Evolutionary conservation across 2,329 filamentous ascomycete genomes (phyloP).

Genomic region (Neopestalotiopsis clavispora): DNA sequence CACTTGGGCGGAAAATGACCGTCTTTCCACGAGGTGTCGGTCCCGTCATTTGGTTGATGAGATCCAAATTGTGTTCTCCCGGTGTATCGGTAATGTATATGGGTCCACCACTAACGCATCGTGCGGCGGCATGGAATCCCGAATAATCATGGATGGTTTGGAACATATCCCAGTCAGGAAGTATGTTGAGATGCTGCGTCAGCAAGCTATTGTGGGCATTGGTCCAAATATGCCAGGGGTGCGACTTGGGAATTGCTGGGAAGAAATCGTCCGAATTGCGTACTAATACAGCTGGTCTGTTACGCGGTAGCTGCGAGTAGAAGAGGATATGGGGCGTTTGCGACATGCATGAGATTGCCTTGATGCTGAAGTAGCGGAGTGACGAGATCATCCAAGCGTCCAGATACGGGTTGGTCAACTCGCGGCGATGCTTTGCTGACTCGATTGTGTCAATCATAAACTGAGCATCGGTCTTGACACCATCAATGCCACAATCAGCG

Average conservation of each 20-base stretch:
- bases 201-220: slow-evolving; percentile 90
- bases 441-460: slow-evolving; percentile 82
- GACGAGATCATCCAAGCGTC: slow-evolving; percentile 84
- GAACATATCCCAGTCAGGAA: slow-evolving; percentile 84
- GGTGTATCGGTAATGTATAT: slow-evolving; percentile 94
- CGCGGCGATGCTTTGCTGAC: slow-evolving; percentile 70
- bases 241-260: slow-evolving; percentile 77
- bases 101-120: slow-evolving; percentile 88
- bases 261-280: slow-evolving; percentile 95
- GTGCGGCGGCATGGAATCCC: slow-evolving; percentile 85
- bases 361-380: slow-evolving; percentile 77
- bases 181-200: slow-evolving; percentile 80
- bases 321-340: slow-evolving; percentile 87
- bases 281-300: slow-evolving; percentile 73
- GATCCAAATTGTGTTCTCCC: slow-evolving; percentile 74
- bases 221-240: slow-evolving; percentile 94
- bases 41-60: slow-evolving; percentile 84
- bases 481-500: slow-evolving; percentile 73
- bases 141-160: slow-evolving; percentile 71
- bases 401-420: slow-evolving; percentile 77
- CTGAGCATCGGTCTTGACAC: slow-evolving; percentile 92
- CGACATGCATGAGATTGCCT: slow-evolving; percentile 93
- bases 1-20: slow-evolving; percentile 79
- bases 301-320: slow-evolving; percentile 79
- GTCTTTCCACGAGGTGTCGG: slow-evolving; percentile 73